Evolutionary conservation across 768 basidiomycete species (phyloP), one percentile per base, ranked within the genome.

Genomic region (Butyriboletus loyo): DNA sequence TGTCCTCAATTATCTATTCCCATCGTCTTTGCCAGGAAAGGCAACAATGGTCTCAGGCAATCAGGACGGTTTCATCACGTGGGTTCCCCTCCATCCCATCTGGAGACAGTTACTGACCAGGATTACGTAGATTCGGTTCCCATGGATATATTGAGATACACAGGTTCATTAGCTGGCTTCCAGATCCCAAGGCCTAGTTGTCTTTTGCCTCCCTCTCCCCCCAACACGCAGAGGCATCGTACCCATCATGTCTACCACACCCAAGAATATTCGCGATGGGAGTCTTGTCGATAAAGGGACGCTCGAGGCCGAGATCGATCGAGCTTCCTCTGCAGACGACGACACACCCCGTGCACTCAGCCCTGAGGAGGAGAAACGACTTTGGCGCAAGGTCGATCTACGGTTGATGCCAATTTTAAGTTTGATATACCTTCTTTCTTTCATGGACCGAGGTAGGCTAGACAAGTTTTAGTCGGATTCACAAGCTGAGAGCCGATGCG

Each of bases 401-500:
- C 71, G 80, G 45, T 68, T 85, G 37, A 77, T 84, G 75, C 81
- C 83, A 0, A 82, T 83, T 21, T 66, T 86, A 22, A 69, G 77
- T 2, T 52, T 83, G 40, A 79, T 86, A 74, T 86, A 85, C 60
- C 68, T 87, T 39, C 63, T 85, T 25, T 80, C 81, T 4, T 86
- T 85, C 66, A 69, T 86, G 64, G 86, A 87, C 62, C 71, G 85
- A 74, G 81, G 82, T 77, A 44, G 24, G 73, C 61, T 13, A 15
- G 32, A 19, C 31, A 10, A 10, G 42, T 21, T 30, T 30, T 9
- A 24, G 27, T 24, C n/a, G 2, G 6, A 9, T 21, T 21, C 22
- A n/a, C 3, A 19, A 25, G 24, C 41, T 49, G 10, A 46, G 8
- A 21, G 2, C 1, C 3, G 10, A 44, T 44, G 27, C 1, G n/a